Percentiles rank a stretch among this genome's conserved stretches.
phyloP scores from a whole-genome alignment of 2,329 filamentous ascomycete genomes.

The Stromatinia cepivora region DNA sequence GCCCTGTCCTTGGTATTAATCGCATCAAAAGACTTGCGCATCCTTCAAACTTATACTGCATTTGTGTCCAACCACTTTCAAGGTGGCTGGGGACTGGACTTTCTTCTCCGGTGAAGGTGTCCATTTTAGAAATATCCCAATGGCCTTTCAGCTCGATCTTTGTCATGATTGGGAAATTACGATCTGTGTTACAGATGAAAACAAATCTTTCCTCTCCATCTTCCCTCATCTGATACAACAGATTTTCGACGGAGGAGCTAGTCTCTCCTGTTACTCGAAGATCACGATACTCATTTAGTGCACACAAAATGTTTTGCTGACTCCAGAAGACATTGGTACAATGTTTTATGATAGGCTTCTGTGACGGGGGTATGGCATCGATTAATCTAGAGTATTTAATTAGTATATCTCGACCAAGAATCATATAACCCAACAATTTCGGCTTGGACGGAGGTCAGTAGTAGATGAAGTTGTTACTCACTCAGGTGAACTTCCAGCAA shows the following conservation, averaged over 20 bases:
- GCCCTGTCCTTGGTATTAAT: constrained; percentile 26
- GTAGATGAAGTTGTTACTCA: constrained; percentile 28
- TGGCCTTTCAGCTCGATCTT: constrained; percentile 34
- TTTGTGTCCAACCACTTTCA: constrained; percentile 33
- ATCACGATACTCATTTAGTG: constrained; percentile 34
- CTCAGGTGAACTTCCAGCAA: constrained; percentile 34
- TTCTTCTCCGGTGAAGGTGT: constrained; percentile 37
- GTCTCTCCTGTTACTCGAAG: constrained; percentile 30
- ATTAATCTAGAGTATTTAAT: constrained; percentile 2
- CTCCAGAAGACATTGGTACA: constrained; percentile 32
- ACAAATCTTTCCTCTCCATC: constrained; percentile 38
- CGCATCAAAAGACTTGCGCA: constrained; percentile 39
- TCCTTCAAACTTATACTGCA: constrained; percentile 38
- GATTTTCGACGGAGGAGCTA: constrained; percentile 24
- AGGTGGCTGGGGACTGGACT: constrained; percentile 14
- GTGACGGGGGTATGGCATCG: constrained; percentile 21
- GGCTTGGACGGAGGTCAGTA: not conserved
- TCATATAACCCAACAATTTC: not conserved
- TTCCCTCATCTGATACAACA: constrained; percentile 41
- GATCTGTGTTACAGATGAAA: constrained; percentile 41
- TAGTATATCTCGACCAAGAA: not conserved
- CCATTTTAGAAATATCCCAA: constrained; percentile 38
- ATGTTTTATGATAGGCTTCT: constrained; percentile 25
- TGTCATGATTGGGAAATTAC: constrained; percentile 30
- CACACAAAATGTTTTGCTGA: constrained; percentile 30